Evolutionary conservation across 495 filamentous ascomycete species (phyloP).

Genomic region (Cairneyella variabilis): DNA sequence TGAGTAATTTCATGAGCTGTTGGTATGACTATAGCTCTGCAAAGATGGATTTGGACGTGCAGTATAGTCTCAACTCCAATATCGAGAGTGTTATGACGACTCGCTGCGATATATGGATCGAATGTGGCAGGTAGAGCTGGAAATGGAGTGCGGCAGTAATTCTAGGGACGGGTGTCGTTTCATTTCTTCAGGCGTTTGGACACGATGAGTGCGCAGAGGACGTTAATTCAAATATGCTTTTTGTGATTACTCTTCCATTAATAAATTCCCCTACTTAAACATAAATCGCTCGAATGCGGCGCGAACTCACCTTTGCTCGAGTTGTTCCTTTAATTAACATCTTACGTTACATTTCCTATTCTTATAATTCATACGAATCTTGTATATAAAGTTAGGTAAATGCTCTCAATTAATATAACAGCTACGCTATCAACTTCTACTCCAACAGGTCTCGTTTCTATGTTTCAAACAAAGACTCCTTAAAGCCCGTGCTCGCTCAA

Average conservation of each 20-base stretch:
- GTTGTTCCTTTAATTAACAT: background rate
- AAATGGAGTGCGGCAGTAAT: background rate
- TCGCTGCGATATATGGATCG: background rate
- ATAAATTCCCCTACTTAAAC: background rate
- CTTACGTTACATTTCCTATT: background rate
- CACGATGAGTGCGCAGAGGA: background rate
- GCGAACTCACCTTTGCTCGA: background rate
- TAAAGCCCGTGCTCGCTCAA: slow-evolving; percentile 3
- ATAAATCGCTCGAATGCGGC: background rate
- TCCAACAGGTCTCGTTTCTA: slow-evolving; percentile 5
- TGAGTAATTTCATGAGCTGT: background rate
- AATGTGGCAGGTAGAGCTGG: background rate
- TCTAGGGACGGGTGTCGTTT: background rate
- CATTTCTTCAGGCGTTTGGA: background rate
- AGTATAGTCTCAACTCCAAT: background rate
- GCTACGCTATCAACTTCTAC: slow-evolving; percentile 4
- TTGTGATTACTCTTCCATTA: background rate
- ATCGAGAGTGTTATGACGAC: background rate
- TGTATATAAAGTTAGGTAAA: slow-evolving; percentile 1
- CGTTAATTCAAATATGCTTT: background rate
- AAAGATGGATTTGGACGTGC: background rate
- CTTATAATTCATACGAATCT: background rate
- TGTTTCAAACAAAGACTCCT: slow-evolving; percentile 5
- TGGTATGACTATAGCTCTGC: background rate
- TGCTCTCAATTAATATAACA: slow-evolving; percentile 5